These are phyloP conservation scores for Ceratobasidium sp. DNA, from an alignment of 1,284 basidiomycete species.

Conservation along the genomic window DNA sequence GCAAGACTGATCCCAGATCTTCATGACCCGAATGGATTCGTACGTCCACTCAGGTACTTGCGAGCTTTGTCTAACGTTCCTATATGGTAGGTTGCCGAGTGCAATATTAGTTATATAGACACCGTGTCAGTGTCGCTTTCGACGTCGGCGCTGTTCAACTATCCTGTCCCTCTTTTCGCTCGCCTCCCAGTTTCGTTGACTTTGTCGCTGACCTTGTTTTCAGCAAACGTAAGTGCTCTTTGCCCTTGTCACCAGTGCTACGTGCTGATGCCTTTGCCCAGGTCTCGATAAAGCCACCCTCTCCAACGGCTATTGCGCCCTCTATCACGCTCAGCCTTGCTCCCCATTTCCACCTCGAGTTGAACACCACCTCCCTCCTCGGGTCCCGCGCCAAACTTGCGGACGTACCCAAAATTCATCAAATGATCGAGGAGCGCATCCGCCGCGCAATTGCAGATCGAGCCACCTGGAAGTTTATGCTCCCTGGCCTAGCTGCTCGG, in stretches of 20 bases:
- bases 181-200: slow-evolving; percentile 81
- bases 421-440: slow-evolving; percentile 80
- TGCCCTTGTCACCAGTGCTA: neutral
- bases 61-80: neutral
- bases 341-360: slow-evolving; percentile 46
- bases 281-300: slow-evolving; percentile 46
- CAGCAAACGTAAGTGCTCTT: slow-evolving; percentile 65
- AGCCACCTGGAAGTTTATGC: slow-evolving; percentile 72
- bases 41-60: slow-evolving; percentile 53
- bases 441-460: slow-evolving; percentile 67
- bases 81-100: slow-evolving; percentile 46
- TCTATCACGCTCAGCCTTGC: slow-evolving; percentile 47
- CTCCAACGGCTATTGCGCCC: slow-evolving; percentile 46
- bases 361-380: slow-evolving; percentile 65
- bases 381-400: slow-evolving; percentile 84
- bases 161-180: slow-evolving; percentile 80
- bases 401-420: slow-evolving; percentile 84
- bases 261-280: neutral
- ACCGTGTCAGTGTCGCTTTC: slow-evolving; percentile 78
- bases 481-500: slow-evolving; percentile 59
- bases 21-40: slow-evolving; percentile 66
- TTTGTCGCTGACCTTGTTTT: slow-evolving; percentile 79
- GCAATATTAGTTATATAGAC: slow-evolving; percentile 70
- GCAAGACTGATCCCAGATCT: slow-evolving; percentile 60
- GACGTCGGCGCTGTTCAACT: slow-evolving; percentile 84